A percentile compares a stretch with the other conserved stretches of the same genome.
Conservation (phyloP, 768 basidiomycete species). For the Austroboletus festivus region DNA sequence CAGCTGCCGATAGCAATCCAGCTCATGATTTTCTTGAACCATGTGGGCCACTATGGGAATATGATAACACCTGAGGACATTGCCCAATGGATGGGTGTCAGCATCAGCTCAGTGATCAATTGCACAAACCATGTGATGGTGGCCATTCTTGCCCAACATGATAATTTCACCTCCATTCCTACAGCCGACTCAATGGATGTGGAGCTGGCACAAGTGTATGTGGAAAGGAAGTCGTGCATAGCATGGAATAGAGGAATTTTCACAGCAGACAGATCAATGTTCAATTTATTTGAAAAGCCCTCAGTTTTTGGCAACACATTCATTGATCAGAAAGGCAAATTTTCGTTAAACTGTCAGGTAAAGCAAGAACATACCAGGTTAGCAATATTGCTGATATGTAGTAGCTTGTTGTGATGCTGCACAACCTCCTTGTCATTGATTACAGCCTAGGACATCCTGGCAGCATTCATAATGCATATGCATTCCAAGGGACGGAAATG, state of each 20-base stretch:
- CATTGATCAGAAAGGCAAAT: not conserved
- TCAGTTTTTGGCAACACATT: not conserved
- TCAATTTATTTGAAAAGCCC: not conserved
- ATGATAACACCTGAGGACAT: not conserved
- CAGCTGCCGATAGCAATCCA: no score
- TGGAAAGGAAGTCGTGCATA: not conserved
- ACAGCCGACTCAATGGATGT: not conserved
- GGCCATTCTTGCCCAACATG: constrained; percentile 1
- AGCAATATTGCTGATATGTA: no score
- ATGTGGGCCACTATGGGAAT: constrained; percentile 30
- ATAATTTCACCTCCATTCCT: not conserved
- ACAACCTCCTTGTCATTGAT: no score
- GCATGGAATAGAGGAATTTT: constrained; percentile 31
- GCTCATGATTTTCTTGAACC: no score
- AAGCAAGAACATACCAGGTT: no score
- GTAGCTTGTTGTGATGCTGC: no score
- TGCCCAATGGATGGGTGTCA: constrained; percentile 8
- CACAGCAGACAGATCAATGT: constrained; percentile 27
- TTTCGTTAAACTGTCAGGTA: not conserved
- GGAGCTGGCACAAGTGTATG: not conserved
- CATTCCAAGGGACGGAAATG: no score
- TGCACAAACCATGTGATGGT: constrained; percentile 4
- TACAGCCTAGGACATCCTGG: no score
- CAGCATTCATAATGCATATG: no score
- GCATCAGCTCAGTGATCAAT: not conserved